Conservation (phyloP, 768 basidiomycete species). For the Kondoa malvinella region DNA sequence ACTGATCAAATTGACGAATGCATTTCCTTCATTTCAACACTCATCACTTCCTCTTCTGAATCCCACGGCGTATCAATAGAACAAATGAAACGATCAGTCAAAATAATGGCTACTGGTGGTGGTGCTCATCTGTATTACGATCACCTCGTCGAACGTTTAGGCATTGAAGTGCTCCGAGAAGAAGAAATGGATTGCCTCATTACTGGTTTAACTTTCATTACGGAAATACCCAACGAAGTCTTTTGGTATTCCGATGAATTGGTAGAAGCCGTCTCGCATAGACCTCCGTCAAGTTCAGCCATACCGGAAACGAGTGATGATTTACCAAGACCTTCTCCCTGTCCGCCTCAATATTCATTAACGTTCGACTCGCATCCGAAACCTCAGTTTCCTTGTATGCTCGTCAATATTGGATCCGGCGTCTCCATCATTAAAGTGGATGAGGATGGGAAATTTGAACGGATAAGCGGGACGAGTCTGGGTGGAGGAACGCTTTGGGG, state of each 20-base stretch:
- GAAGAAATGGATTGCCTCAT: conserved; percentile 99
- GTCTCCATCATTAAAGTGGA: conserved; percentile 96
- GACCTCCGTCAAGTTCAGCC: conserved; percentile 22
- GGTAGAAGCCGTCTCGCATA: conserved; percentile 46
- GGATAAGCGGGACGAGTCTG: conserved; percentile 88
- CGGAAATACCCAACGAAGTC: conserved; percentile 86
- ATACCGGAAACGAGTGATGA: conserved; percentile 29
- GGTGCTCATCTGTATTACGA: conserved; percentile 91
- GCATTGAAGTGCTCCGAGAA: conserved; percentile 70
- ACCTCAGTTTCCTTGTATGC: conserved; percentile 80
- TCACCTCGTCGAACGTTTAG: conserved; percentile 52
- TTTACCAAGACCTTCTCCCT: conserved; percentile 71
- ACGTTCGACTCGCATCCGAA: conserved; percentile 68
- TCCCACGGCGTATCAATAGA: conserved; percentile 73
- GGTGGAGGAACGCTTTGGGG: conserved; percentile 98
- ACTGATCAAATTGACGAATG: conserved; percentile 71
- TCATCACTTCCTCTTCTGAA: conserved; percentile 69
- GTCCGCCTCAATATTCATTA: conserved; percentile 74
- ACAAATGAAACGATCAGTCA: conserved; percentile 79
- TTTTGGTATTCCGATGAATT: conserved; percentile 98
- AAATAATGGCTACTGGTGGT: conserved; percentile 95
- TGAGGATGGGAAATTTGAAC: conserved; percentile 84
- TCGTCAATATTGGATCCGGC: conserved; percentile 96
- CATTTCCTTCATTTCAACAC: conserved; percentile 65
- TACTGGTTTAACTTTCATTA: conserved; percentile 86